Evolutionary conservation across 805 yeast genomes (phyloP).

Genomic region (Saccharomycopsis selenospora): DNA sequence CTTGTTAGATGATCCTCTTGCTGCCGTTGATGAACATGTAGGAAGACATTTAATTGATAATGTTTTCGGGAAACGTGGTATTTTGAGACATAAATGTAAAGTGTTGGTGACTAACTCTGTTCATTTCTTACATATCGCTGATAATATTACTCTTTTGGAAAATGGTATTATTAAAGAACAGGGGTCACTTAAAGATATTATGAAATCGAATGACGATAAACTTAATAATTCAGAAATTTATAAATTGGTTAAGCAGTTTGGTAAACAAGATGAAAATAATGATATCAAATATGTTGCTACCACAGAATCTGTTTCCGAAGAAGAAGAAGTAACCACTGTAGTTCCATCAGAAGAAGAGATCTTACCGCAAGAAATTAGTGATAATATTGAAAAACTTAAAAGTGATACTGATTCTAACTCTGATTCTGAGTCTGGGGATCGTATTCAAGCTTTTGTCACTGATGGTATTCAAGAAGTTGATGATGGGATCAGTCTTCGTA

Average conservation of each 20-base stretch:
- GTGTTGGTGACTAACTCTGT: constrained; percentile 83
- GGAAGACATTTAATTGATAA: constrained; percentile 77
- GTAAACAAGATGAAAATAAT: constrained; percentile 32
- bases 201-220: constrained; percentile 23
- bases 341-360: neutral
- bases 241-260: constrained; percentile 55
- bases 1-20: constrained; percentile 82
- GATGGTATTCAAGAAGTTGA: too few relatives aligned
- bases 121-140: constrained; percentile 71
- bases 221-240: constrained; percentile 42
- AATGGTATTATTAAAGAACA: constrained; percentile 64
- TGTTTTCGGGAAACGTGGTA: constrained; percentile 76
- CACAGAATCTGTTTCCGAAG: constrained; percentile 17
- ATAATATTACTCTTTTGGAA: constrained; percentile 58
- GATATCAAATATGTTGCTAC: neutral
- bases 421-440: too few relatives aligned
- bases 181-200: constrained; percentile 51
- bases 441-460: too few relatives aligned
- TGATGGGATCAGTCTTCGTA: constrained; percentile 41
- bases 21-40: constrained; percentile 98
- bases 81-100: constrained; percentile 65
- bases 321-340: constrained; percentile 13
- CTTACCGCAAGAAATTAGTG: too few relatives aligned
- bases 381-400: too few relatives aligned
- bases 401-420: too few relatives aligned